A percentile compares a stretch with the other conserved stretches of the same genome.
phyloP scores from a whole-genome alignment of 2,329 filamentous ascomycete species.

The Domatiomyces catenatus region DNA sequence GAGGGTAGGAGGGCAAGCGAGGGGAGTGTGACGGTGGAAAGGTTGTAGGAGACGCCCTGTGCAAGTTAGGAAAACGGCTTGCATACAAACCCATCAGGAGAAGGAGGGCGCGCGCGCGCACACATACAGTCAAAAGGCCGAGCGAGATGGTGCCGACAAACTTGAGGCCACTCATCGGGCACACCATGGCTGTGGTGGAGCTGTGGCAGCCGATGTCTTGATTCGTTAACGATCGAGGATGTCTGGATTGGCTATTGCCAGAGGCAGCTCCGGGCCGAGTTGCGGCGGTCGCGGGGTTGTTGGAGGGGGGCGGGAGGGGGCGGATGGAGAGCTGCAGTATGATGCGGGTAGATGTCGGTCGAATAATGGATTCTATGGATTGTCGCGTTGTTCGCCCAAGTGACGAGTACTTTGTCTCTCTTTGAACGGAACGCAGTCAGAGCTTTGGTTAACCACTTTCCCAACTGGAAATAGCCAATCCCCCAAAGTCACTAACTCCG shows the following conservation, averaged over 20 bases:
- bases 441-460: not conserved
- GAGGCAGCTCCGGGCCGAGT: too few species aligned
- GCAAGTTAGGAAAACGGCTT: not conserved
- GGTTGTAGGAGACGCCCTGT: constrained; percentile 77
- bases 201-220: not conserved
- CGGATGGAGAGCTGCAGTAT: not conserved
- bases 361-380: not conserved
- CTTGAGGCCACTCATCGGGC: constrained; percentile 64
- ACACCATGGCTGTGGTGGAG: constrained; percentile 18
- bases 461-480: not conserved
- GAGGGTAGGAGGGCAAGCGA: constrained; percentile 67
- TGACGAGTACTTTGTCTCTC: too few species aligned
- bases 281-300: not conserved
- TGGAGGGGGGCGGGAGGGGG: not conserved
- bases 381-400: not conserved
- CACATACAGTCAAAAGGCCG: constrained; percentile 69
- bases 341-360: not conserved
- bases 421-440: too few species aligned
- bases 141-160: constrained; percentile 85
- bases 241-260: not conserved
- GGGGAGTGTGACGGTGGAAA: constrained; percentile 63
- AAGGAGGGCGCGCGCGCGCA: not conserved
- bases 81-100: not conserved
- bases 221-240: not conserved
- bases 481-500: not conserved